Conservation (phyloP, 2,329 filamentous ascomycete species). For the Arthrobotrys pseudoclavata region DNA sequence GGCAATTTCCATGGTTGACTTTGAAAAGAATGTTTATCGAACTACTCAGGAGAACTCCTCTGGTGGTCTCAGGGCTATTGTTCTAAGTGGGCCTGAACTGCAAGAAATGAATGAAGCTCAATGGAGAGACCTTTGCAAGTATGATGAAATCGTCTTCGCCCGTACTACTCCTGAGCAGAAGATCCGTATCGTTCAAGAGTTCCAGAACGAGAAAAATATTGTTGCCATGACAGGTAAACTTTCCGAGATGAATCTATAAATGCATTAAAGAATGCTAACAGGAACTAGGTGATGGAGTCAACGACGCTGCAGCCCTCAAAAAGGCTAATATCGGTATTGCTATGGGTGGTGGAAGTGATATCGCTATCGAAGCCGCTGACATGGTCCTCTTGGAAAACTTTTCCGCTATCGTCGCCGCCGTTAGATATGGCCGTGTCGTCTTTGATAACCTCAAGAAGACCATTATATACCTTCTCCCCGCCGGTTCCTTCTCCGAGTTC, state of each 20-base stretch:
- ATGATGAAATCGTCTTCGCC: slow-evolving; percentile 81
- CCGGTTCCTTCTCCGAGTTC: slow-evolving; percentile 81
- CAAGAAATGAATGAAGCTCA: slow-evolving; percentile 76
- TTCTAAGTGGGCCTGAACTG: slow-evolving; percentile 77
- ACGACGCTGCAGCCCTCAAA: slow-evolving; percentile 71
- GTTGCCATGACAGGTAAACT: slow-evolving; percentile 70
- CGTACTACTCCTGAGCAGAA: slow-evolving; percentile 84
- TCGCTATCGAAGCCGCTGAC: slow-evolving; percentile 75
- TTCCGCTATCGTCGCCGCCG: slow-evolving; percentile 78
- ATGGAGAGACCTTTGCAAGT: slow-evolving; percentile 76
- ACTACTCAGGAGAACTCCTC: slow-evolving; percentile 59
- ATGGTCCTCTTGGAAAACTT: slow-evolving; percentile 78
- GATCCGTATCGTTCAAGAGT: slow-evolving; percentile 81
- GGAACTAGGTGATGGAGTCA: slow-evolving; percentile 66
- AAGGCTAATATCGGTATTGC: slow-evolving; percentile 74
- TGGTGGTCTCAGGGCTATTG: slow-evolving; percentile 70
- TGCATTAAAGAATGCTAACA: background rate
- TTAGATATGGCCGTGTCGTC: slow-evolving; percentile 80
- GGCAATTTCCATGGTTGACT: slow-evolving; percentile 30
- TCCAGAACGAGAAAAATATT: slow-evolving; percentile 74
- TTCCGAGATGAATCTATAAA: background rate
- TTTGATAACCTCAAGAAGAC: slow-evolving; percentile 85
- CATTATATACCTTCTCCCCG: slow-evolving; percentile 79
- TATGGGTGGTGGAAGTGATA: slow-evolving; percentile 73
- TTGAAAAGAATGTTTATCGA: slow-evolving; percentile 31